Evolutionary conservation across 2,329 filamentous ascomycete species (phyloP).

Genomic region (Claviceps maximensis): DNA sequence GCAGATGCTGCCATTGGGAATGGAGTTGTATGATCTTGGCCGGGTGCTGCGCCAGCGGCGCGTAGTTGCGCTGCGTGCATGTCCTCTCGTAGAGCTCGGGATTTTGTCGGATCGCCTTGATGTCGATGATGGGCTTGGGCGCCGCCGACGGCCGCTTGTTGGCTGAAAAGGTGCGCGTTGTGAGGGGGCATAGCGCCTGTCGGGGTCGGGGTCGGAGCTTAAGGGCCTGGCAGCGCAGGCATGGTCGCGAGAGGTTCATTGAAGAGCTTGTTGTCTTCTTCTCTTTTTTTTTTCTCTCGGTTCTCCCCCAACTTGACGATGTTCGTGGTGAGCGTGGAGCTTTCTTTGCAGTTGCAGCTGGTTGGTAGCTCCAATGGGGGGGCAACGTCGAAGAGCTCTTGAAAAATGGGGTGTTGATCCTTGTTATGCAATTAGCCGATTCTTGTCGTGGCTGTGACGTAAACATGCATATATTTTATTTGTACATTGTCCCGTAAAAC

Average conservation of each 20-base stretch:
- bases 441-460: background rate
- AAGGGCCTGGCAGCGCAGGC: conserved; percentile 12
- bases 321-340: background rate
- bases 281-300: background rate
- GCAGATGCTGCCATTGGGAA: conserved; percentile 45
- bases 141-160: conserved; percentile 50
- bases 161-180: conserved; percentile 14
- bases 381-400: background rate
- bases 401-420: background rate
- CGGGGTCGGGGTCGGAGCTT: background rate
- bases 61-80: conserved; percentile 76
- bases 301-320: background rate
- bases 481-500: background rate
- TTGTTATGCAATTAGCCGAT: conserved; percentile 6
- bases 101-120: conserved; percentile 83
- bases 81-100: conserved; percentile 69
- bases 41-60: conserved; percentile 38
- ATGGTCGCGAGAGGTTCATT: conserved; percentile 20
- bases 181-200: background rate
- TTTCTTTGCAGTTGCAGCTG: background rate
- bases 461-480: no score
- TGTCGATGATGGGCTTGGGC: conserved; percentile 66
- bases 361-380: background rate
- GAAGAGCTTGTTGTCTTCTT: background rate
- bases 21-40: conserved; percentile 42